Evolutionary conservation across 768 basidiomycete species (phyloP), one percentile per base, ranked within the genome.

Genomic region (Termitomyces sp.): DNA sequence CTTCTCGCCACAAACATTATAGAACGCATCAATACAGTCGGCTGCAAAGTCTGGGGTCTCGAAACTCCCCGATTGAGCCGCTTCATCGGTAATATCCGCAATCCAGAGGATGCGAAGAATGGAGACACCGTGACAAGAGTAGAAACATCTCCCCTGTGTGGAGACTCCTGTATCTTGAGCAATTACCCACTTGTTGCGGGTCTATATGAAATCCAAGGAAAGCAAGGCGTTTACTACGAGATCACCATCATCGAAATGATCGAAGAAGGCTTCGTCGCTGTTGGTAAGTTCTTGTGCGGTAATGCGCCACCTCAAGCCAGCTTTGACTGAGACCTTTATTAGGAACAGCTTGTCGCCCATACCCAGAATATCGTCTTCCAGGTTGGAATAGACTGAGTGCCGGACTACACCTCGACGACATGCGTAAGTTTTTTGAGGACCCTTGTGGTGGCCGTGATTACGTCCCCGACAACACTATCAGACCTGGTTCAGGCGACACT

Each of bases 371-470:
- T 77, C 80, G 87, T 20, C 76, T 88, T 47, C 88, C 88, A 45
- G 88, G 88, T 3, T 89, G 88, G 88, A 86, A 90, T 67, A 74
- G 87, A 52, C 74, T 82, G 46, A 87, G 87, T 57, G 83, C 83
- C 1, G 87, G 81, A 1, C 74, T 88, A 32, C 88, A 89, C 65
- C 79, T 89, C 38, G 88, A 89, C 68, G 88, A 89, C 72, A 74
- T 86, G 68, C 81, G 85, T 68, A 89, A 88, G 71, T 89, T 89
- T 77, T 89, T 85, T 61, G 87, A 88, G 66, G 86, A 87, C 66
- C 73, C 85, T 1, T 76, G 83, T 50, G 88, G 87, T 17, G 88
- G 87, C 11, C 80, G 84, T 1, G 83, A 86, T 65, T 89, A 83
- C 25, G 29, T 62, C 70, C 72, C 71, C 45, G 68, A 70, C 14